phyloP scores from a whole-genome alignment of 768 basidiomycete species.

The Kockovaella imperatae region DNA sequence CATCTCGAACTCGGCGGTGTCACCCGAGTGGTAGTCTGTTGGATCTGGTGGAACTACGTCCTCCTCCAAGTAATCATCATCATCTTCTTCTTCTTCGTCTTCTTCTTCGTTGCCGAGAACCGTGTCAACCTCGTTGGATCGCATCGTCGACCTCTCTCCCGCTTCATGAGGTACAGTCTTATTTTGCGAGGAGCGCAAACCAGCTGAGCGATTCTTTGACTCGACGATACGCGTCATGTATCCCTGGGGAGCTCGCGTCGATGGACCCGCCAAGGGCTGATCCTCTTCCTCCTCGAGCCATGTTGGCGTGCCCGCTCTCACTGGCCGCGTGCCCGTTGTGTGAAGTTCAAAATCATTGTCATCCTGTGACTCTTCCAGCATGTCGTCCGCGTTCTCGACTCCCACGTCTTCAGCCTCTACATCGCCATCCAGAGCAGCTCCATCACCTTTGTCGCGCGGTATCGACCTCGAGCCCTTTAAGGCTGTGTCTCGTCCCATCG shows the following conservation, averaged over 20 bases:
- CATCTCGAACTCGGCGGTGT: constrained; percentile 39
- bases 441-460: neutral
- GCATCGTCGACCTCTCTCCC: too few species aligned
- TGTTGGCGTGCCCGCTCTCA: neutral
- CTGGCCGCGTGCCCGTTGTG: neutral
- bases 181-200: too few species aligned
- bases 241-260: too few species aligned
- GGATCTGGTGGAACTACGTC: too few species aligned
- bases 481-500: neutral
- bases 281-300: too few species aligned
- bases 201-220: too few species aligned
- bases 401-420: neutral
- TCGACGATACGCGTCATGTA: too few species aligned
- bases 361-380: constrained; percentile 6
- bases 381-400: constrained; percentile 2
- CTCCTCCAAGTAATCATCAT: too few species aligned
- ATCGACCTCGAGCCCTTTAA: neutral
- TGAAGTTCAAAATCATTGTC: constrained; percentile 2
- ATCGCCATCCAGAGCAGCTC: neutral
- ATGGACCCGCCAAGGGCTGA: too few species aligned
- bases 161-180: too few species aligned
- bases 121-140: too few species aligned
- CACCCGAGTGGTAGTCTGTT: constrained; percentile 34
- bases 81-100: constrained; percentile 11
- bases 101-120: too few species aligned